Percentiles rank a stretch among this genome's conserved stretches.
Evolutionary conservation across 495 filamentous ascomycete species (phyloP).

Genomic region (Polyplosphaeria fusca): DNA sequence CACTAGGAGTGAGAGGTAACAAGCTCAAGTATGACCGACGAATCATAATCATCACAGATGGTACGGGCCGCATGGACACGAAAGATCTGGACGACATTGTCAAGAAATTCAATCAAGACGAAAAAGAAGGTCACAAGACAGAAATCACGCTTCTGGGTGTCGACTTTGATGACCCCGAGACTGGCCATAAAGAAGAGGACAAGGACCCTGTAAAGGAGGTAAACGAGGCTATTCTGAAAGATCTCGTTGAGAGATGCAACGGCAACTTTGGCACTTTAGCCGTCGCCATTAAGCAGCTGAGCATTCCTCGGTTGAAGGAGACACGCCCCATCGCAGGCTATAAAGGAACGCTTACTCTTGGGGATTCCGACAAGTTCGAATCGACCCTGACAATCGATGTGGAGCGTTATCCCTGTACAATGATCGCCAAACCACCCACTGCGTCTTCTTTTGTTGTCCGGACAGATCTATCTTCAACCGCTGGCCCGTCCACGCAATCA

Average conservation of each 20-base stretch:
- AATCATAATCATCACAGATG: conserved; percentile 85
- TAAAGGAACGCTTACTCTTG: conserved; percentile 76
- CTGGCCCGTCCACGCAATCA: conserved; percentile 46
- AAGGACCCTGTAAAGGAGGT: conserved; percentile 62
- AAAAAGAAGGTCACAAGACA: conserved; percentile 70
- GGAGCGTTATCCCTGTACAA: conserved; percentile 83
- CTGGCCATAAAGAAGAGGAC: conserved; percentile 88
- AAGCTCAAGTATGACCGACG: conserved; percentile 83
- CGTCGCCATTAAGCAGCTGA: conserved; percentile 73
- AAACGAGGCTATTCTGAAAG: conserved; percentile 67
- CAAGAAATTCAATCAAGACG: conserved; percentile 62
- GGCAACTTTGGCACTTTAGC: conserved; percentile 78
- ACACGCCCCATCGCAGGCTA: conserved; percentile 70
- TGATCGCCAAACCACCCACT: conserved; percentile 65
- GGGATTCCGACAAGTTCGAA: conserved; percentile 70
- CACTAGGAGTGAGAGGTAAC: conserved; percentile 60
- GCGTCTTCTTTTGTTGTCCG: conserved; percentile 70
- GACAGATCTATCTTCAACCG: conserved; percentile 46
- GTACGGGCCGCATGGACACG: conserved; percentile 63
- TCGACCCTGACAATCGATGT: conserved; percentile 79
- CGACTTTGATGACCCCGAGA: conserved; percentile 92
- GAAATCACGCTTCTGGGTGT: conserved; percentile 60
- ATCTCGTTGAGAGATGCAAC: conserved; percentile 59
- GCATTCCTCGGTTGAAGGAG: conserved; percentile 72
- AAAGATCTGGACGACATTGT: conserved; percentile 65